Conservation (phyloP, 768 basidiomycete genomes). For the Leccinum arenicola region DNA sequence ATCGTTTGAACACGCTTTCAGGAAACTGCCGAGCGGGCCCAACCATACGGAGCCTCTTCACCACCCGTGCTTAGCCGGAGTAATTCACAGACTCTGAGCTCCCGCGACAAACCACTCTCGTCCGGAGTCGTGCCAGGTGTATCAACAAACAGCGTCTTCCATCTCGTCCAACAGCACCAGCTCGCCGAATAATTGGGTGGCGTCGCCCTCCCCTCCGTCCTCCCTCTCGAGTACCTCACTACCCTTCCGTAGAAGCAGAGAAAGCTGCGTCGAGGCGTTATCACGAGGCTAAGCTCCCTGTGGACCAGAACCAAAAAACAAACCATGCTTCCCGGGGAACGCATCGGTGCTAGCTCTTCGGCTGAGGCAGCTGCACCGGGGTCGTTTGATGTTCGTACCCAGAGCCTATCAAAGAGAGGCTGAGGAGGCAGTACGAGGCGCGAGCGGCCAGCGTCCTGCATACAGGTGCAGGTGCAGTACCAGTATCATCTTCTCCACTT, state of each 20-base stretch:
- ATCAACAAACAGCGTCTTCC: conserved; percentile 44
- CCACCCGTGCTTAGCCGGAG: conserved; percentile 26
- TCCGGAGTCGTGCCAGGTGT: conserved; percentile 20
- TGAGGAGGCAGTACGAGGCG: conserved; percentile 62
- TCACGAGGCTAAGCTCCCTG: conserved; percentile 68
- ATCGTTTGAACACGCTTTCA: conserved; percentile 65
- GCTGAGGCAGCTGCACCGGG: conserved; percentile 40
- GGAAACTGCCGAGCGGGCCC: conserved; percentile 57
- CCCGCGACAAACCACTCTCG: conserved; percentile 13
- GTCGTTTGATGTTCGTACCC: conserved; percentile 61
- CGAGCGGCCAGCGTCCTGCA: neutral
- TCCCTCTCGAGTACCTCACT: conserved; percentile 41
- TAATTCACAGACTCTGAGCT: conserved; percentile 8
- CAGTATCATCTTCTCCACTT: conserved; percentile 16
- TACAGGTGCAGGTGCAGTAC: conserved; percentile 10
- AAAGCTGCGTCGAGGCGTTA: conserved; percentile 69
- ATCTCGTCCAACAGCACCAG: conserved; percentile 24
- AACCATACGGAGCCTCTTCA: conserved; percentile 38
- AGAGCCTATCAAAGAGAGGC: conserved; percentile 52
- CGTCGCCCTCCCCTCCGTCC: conserved; percentile 28
- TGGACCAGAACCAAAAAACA: conserved; percentile 52
- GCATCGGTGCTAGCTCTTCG: conserved; percentile 17
- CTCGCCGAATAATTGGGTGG: conserved; percentile 24
- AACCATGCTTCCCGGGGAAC: conserved; percentile 24
- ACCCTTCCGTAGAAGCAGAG: conserved; percentile 67